Evolutionary conservation across 345 rosid species (phyloP).

Genomic region (Ricinus communis): DNA sequence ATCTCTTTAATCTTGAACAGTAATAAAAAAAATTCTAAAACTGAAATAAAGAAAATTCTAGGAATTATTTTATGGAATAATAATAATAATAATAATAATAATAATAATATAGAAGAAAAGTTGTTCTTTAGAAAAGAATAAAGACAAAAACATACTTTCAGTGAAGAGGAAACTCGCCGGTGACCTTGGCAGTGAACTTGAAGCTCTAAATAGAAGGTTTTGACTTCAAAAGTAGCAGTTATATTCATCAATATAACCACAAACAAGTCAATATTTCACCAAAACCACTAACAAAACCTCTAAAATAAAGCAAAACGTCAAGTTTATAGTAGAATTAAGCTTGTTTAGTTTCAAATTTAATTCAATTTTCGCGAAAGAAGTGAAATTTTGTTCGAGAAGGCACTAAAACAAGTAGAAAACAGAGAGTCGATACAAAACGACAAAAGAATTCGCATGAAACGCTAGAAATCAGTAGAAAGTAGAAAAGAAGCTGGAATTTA

Average conservation of each 20-base stretch:
- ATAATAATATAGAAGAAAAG: background rate
- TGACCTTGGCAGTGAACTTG: background rate
- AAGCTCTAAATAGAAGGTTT: background rate
- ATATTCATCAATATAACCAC: no score
- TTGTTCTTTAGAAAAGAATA: slow-evolving; percentile 14
- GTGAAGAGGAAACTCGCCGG: slow-evolving; percentile 20
- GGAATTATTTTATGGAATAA: no score
- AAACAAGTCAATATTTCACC: no score
- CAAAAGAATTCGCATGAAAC: background rate
- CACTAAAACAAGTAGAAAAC: background rate
- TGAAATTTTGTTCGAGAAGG: no score
- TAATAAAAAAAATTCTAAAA: no score
- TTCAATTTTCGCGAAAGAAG: background rate
- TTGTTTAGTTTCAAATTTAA: no score
- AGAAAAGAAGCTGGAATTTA: background rate
- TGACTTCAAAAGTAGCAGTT: no score
- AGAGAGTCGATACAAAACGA: background rate
- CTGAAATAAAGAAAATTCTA: background rate
- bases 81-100: background rate
- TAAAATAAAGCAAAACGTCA: background rate
- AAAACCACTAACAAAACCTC: background rate
- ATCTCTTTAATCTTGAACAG: no score
- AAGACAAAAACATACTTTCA: slow-evolving; percentile 27
- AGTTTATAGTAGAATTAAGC: background rate
- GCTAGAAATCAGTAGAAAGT: background rate